Evolutionary conservation across 805 yeast genomes (phyloP).

Genomic region (Zygosaccharomyces lentus): DNA sequence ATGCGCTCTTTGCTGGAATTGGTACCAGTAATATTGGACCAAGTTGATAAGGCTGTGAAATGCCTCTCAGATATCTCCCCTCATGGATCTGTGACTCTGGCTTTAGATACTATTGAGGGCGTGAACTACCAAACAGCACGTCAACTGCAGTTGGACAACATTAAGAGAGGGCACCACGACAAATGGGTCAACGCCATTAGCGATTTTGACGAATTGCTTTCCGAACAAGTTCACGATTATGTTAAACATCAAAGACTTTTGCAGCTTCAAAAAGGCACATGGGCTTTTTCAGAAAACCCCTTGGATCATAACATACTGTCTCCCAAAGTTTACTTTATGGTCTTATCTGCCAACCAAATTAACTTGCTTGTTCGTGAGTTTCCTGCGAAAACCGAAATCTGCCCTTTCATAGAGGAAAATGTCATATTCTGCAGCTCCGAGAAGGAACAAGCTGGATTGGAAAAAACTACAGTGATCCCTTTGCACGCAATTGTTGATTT

Average conservation of each 20-base stretch:
- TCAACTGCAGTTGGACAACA: slow-evolving; percentile 45
- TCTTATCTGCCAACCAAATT: slow-evolving; percentile 64
- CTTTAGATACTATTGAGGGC: slow-evolving; percentile 34
- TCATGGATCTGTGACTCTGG: slow-evolving; percentile 8
- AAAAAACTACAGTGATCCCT: slow-evolving; percentile 41
- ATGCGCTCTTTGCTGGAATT: slow-evolving; percentile 51
- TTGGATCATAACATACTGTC: slow-evolving; percentile 23
- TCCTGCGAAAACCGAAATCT: slow-evolving; percentile 40
- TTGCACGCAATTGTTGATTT: slow-evolving; percentile 49
- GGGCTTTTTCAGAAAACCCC: slow-evolving; percentile 70
- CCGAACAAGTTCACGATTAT: slow-evolving; percentile 59
- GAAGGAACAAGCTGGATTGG: slow-evolving; percentile 9
- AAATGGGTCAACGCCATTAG: slow-evolving; percentile 46
- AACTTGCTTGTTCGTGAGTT: slow-evolving; percentile 59
- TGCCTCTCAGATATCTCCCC: slow-evolving; percentile 15
- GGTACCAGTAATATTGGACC: slow-evolving; percentile 40
- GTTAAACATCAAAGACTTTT: slow-evolving; percentile 72
- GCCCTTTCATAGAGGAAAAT: slow-evolving; percentile 60
- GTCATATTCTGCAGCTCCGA: slow-evolving; percentile 28
- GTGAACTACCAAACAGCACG: slow-evolving; percentile 49
- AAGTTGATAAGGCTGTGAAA: slow-evolving; percentile 26
- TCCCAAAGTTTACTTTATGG: slow-evolving; percentile 49
- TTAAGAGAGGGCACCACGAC: slow-evolving; percentile 36
- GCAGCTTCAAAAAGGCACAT: slow-evolving; percentile 68
- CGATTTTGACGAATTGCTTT: slow-evolving; percentile 47